These are phyloP conservation scores for Mycena vitilis DNA, from an alignment of 768 basidiomycete genomes.

Conservation along the genomic window DNA sequence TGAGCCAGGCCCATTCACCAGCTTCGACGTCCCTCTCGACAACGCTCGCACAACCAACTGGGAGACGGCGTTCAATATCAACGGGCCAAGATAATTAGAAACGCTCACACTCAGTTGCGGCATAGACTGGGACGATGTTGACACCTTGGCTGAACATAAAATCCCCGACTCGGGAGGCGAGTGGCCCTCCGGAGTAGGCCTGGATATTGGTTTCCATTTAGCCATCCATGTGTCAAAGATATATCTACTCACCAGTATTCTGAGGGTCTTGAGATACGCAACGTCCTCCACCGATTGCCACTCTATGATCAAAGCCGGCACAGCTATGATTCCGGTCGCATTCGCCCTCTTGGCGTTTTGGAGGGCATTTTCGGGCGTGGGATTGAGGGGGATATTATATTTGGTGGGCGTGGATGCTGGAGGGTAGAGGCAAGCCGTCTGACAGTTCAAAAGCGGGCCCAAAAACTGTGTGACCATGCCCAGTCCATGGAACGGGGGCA, in stretches of 20 bases:
- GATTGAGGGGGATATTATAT: slow-evolving; percentile 45
- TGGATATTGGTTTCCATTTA: slow-evolving; percentile 21
- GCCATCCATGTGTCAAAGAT: background rate
- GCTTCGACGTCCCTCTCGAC: slow-evolving; percentile 33
- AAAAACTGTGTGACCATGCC: slow-evolving; percentile 47
- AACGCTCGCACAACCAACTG: slow-evolving; percentile 37
- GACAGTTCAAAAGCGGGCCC: slow-evolving; percentile 40
- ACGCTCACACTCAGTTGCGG: slow-evolving; percentile 48
- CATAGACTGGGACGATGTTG: slow-evolving; percentile 47
- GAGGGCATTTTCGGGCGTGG: slow-evolving; percentile 54
- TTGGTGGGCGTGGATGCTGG: slow-evolving; percentile 41
- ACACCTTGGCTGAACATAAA: slow-evolving; percentile 49
- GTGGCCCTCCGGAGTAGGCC: slow-evolving; percentile 50
- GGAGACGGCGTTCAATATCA: no score
- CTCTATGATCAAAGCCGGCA: slow-evolving; percentile 54
- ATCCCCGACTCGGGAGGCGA: slow-evolving; percentile 51
- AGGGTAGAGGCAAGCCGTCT: slow-evolving; percentile 46
- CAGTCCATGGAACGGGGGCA: slow-evolving; percentile 55
- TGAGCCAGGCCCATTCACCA: slow-evolving; percentile 47
- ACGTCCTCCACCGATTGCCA: slow-evolving; percentile 49
- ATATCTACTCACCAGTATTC: slow-evolving; percentile 40
- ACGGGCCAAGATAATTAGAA: background rate
- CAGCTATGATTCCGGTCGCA: slow-evolving; percentile 45
- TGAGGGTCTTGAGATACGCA: slow-evolving; percentile 42
- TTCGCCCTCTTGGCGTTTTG: slow-evolving; percentile 45